Percentiles rank a stretch among this genome's conserved stretches.
Conservation (phyloP, 805 yeast genomes). For the Schizosaccharomyces japonicus region DNA sequence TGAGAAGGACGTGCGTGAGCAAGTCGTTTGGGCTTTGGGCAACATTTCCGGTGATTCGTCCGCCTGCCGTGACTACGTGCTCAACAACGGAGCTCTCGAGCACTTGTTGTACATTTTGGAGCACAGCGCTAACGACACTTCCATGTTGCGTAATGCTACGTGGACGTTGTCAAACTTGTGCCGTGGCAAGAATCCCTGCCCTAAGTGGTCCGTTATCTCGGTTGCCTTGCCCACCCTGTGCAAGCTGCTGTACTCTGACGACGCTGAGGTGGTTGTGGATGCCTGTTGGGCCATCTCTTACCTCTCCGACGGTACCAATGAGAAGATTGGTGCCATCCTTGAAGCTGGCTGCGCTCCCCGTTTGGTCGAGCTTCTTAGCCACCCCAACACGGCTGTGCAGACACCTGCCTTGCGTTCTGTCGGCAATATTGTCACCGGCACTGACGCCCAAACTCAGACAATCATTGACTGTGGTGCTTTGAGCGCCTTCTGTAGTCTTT, state of each 20-base stretch:
- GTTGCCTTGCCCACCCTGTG: constrained; percentile 79
- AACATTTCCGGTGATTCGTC: constrained; percentile 97
- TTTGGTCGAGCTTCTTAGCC: constrained; percentile 62
- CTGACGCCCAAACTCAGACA: constrained; percentile 82
- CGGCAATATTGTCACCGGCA: constrained; percentile 95
- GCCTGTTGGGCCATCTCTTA: constrained; percentile 98
- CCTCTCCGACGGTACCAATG: constrained; percentile 74
- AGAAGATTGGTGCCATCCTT: constrained; percentile 86
- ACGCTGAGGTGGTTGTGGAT: constrained; percentile 80
- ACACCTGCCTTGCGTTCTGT: constrained; percentile 94
- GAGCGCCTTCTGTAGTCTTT: constrained; percentile 56
- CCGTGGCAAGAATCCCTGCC: constrained; percentile 89
- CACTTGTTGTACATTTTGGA: constrained; percentile 63
- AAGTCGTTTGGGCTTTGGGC: constrained; percentile 97
- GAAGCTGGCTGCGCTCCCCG: constrained; percentile 90
- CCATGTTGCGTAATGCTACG: constrained; percentile 87
- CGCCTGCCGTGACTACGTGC: constrained; percentile 67
- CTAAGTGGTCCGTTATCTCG: constrained; percentile 75
- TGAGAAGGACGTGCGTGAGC: constrained; percentile 83
- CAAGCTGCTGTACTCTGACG: constrained; percentile 69
- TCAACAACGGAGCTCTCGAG: constrained; percentile 64
- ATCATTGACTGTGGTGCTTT: constrained; percentile 83
- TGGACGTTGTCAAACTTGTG: constrained; percentile 95
- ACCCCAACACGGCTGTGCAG: constrained; percentile 66
- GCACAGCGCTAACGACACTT: constrained; percentile 41